Base-by-base conservation (phyloP, 768 basidiomycete genomes). In the Mycena vulgaris region DNA sequence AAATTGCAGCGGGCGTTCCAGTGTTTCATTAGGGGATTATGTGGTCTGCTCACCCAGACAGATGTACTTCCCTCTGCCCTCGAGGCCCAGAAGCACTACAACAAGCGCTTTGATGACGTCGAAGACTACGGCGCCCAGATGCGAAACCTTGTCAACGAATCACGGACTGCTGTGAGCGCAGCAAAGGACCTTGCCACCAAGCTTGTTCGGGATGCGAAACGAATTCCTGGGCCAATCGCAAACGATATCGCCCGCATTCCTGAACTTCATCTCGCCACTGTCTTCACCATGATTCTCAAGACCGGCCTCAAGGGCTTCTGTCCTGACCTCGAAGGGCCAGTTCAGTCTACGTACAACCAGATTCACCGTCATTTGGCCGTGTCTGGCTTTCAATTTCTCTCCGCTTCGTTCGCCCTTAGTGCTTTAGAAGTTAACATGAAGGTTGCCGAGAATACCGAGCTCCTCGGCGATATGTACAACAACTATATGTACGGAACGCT, bases 381-480 rank as follows among this genome's bases (percentile, higher is more conserved):
- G 5, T 60, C 67, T 7, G 31, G 5, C 0, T 68, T 68, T 23
- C 33, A 62, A 31, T 61, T 48, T 9, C 58, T 68, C 42, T 42
- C 53, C 6, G 31, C 59, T n/a, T 61, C 52, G 1, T 55, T 27
- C 13, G 60, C 27, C 8, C 45, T 62, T 17, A 16, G 2, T 2
- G 47, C 59, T 21, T 28, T 56, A 4, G 51, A 55, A 2, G 52
- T 63, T 33, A 56, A 62, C 45, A 8, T 16, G 27, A 19, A 21
- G 19, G 8, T 55, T 17, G 48, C 67, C 14, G 23, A 45, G 7
- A 28, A 69, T 45, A 14, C 23, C 5, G n/a, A 28, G 2, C 56
- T 70, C 39, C 49, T 70, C 27, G 14, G 27, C 21, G 63, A 70
- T 17, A 60, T 70, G 62, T 70, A 70, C 63, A 57, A 70, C 33